Evolutionary conservation across 2,329 filamentous ascomycete species (phyloP), one percentile per base, ranked within the genome.

Genomic region (Dactylellina haptotyla): DNA sequence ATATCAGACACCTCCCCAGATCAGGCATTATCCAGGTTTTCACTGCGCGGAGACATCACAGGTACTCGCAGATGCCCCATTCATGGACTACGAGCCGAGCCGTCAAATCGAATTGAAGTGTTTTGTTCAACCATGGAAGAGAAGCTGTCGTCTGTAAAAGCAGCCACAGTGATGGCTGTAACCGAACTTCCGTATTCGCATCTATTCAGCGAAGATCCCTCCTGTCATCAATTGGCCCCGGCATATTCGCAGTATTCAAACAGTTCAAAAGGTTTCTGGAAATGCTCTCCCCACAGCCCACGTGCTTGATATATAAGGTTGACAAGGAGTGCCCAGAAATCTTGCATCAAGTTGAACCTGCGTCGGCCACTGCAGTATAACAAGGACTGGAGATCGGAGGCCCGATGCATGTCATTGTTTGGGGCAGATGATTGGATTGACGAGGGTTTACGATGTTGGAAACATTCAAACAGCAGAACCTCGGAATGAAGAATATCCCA

Each of bases 31-130:
- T 20, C 37, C 25, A 23, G 45, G 46, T n/a, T 16, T 23, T 10
- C 8, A 16, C 46, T 37, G 12, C 12, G 25, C 43, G 41, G 26
- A 41, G 48, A n/a, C 12, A 18, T 25, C 9, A 14, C 23, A 25
- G 9, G 12, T 14, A 37, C 26, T 45, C 4, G 32, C 23, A 67
- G 63, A 51, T 67, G 41, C 63, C 63, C 26, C 26, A 32, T 46
- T 34, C 6, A n/a, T 34, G 20, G 18, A 25, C 37, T 41, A 51
- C 63, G 63, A 67, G 26, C 63, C 63, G 63, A 67, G 51, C 63
- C 51, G 51, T 57, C 51, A 4, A 32, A 58, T 51, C 43, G 23
- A 34, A 58, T n/a, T n/a, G 9, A 56, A 14, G 10, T 16, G 2
- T 54, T 34, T 9, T 3, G 12, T 30, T 41, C 26, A 53, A 9